These are phyloP conservation scores for Elymus sibiricus DNA, from an alignment of 176 grass and related monocot genomes.

Conservation along the genomic window DNA sequence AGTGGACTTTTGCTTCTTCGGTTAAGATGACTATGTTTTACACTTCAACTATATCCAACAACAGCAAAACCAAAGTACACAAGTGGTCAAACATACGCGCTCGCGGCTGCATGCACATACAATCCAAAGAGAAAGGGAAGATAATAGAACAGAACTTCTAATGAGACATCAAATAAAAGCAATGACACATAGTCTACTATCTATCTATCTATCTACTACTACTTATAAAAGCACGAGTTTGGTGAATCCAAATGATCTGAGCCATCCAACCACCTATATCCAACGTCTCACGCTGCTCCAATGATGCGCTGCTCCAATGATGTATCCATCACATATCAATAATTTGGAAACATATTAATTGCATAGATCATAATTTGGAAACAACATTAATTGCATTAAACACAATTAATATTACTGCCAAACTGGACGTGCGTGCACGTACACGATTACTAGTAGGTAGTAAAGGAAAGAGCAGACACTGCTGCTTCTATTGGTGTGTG, in stretches of 20 bases:
- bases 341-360: too few relatives aligned
- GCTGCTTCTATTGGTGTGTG: conserved; percentile 8
- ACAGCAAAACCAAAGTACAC: not conserved
- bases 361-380: too few relatives aligned
- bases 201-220: too few relatives aligned
- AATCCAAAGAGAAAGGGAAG: not conserved
- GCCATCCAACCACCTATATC: too few relatives aligned
- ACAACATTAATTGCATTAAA: too few relatives aligned
- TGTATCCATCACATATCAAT: too few relatives aligned
- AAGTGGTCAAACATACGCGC: not conserved
- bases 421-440: too few relatives aligned
- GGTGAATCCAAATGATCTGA: too few relatives aligned
- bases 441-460: not conserved
- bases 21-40: not conserved
- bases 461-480: not conserved
- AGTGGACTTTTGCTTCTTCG: not conserved
- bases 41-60: not conserved
- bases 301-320: too few relatives aligned
- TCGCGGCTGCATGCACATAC: not conserved
- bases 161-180: not conserved
- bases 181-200: not conserved
- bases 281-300: too few relatives aligned
- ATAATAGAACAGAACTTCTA: not conserved
- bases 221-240: too few relatives aligned
- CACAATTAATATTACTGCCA: too few relatives aligned